Base-by-base conservation (phyloP, 176 grass and related monocot genomes). In the Poa annua region DNA sequence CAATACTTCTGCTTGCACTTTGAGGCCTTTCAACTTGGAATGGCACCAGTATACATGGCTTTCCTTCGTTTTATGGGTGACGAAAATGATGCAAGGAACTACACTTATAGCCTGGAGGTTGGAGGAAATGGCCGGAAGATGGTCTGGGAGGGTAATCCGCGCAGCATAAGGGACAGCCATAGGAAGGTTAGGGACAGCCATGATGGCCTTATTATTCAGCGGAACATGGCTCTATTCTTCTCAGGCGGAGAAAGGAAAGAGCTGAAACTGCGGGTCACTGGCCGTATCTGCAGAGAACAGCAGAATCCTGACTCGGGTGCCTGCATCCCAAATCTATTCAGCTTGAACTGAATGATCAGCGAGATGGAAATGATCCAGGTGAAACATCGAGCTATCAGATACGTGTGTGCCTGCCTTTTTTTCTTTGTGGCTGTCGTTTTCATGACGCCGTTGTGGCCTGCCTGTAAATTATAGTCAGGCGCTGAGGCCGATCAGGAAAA, bases 1-100 rank as follows among this genome's bases (percentile, higher is more conserved):
- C 90, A 97, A 64, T 97, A 97, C 73, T 97, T 97, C 86, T 97
- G 94, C 77, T 73, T 97, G 80, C 94, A 97, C 56, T 97, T 97
- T 59, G 94, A 97, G 77, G 94, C 94, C 39, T 97, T 97, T 69
- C 91, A 94, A 79, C 94, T 97, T 70, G 94, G 94, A 48, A 87
- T 92, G 85, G 92, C 94, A 52, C 94, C 94, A 21, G 94, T 97
- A 8, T 97, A 97, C 81, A 97, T 97, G 94, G 92, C 92, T 59
- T 97, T 94, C 86, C 88, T 97, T 8, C 89, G 92, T 45, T 97
- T 94, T 82, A 97, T 97, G 94, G 94, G 94, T 0, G 94, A 97
- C 2, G 94, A 97, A 87, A 85, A 79, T 51, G 94, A 97, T 25
- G 92, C 94, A 15, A 92, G 88, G 81, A 86, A 83, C 73, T 97